Evolutionary conservation across 441 rosid genomes (phyloP), one percentile per base, ranked within the genome.

Genomic region (Isatis lusitanica): DNA sequence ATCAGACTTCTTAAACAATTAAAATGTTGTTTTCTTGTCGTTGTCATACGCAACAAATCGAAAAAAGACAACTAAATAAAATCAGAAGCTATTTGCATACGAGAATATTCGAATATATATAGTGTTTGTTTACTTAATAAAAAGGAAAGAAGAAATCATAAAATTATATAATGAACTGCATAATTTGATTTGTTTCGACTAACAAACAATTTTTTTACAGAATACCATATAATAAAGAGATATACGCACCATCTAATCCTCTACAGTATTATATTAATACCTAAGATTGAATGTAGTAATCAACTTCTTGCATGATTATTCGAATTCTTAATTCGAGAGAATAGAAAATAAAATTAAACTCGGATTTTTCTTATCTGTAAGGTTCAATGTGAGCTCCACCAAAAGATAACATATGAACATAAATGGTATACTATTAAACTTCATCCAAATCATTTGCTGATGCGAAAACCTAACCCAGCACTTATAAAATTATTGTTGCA

Each of bases 401-500:
- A 17, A 48, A 58, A 47, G 43, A 56, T 5, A 58, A 56, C 43
- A 28, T 31, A 53, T 11, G 43, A 39, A 51, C 47, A 31, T 31
- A 57, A 33, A 55, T 0, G 26, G 12, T 21, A 21, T 21, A 16
- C 33, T 52, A 62, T 36, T 35, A 24, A 52, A 42, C 1, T 8
- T 12, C 12, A 0, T 52, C 62, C 47, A 58, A 71, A 64, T 71
- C 67, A 51, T 58, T 71, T 76, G 70, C 53, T 58, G 67, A 57
- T 21, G 73, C 47, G 68, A 47, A 77, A 77, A 71, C 80, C 75
- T 71, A 71, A 71, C 61, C 76, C 73, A 71, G 35, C 39, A 26
- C 28, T 26, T 26, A 3, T 26, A 1, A 46, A 63, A 46, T 1
- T 47, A n/a, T 13, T 2, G 28, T 55, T 16, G 3, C 8, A 6